A percentile compares a stretch with the other conserved stretches of the same genome.
Conservation (phyloP, 257 asterid genomes). For the Ballota nigra region DNA sequence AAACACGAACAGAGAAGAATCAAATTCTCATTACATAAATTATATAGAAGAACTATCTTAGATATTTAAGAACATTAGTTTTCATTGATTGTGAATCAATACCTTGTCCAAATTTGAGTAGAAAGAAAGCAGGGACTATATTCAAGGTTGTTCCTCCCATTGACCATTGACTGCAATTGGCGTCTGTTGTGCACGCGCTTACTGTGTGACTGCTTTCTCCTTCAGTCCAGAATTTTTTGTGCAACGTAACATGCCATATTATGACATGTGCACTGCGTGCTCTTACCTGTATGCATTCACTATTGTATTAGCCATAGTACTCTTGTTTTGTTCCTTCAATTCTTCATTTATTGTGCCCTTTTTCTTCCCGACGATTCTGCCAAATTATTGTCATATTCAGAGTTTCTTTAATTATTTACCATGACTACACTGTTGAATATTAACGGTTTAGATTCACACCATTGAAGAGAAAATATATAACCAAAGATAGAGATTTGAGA, state of each 20-base stretch:
- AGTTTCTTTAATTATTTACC: not conserved
- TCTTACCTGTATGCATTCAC: conserved; percentile 44
- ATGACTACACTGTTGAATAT: no score
- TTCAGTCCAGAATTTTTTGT: conserved; percentile 1
- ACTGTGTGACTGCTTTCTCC: conserved; percentile 5
- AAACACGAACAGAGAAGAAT: no score
- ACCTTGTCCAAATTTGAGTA: no score
- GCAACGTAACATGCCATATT: conserved; percentile 35
- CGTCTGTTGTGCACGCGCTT: conserved; percentile 14
- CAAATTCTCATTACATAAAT: no score
- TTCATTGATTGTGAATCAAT: no score
- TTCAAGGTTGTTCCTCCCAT: no score
- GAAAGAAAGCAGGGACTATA: no score
- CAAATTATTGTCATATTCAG: conserved; percentile 26
- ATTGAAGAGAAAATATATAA: no score
- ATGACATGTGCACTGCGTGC: conserved; percentile 36
- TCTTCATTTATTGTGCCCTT: conserved; percentile 22
- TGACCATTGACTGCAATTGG: conserved; percentile 5
- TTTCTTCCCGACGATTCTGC: conserved; percentile 16
- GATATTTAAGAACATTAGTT: no score
- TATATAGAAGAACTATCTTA: no score
- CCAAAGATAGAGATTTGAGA: no score
- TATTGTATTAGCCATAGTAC: conserved; percentile 27
- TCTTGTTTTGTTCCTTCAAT: conserved; percentile 6
- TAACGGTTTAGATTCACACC: no score